Conservation (phyloP, 768 basidiomycete species). For the Boletus huronensis region DNA sequence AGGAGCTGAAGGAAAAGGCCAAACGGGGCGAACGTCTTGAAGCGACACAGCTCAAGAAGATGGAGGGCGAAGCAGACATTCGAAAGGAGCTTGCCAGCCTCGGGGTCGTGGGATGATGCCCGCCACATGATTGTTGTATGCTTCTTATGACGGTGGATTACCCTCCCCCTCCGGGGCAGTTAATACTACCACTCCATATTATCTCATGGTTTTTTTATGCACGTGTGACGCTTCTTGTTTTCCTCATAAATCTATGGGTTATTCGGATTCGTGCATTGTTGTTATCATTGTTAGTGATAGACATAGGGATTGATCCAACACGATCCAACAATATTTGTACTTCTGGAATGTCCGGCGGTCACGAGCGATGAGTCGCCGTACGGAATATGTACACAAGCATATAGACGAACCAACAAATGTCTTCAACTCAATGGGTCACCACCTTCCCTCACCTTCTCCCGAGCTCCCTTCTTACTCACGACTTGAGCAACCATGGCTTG, state of each 20-base stretch:
- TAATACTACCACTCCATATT: background rate
- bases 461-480: constrained; percentile 22
- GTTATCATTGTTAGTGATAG: too few relatives aligned
- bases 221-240: background rate
- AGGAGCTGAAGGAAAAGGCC: constrained; percentile 92
- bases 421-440: background rate
- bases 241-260: constrained; percentile 7
- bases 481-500: constrained; percentile 70
- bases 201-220: background rate
- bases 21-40: constrained; percentile 89
- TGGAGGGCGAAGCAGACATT: constrained; percentile 86
- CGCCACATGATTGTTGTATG: background rate
- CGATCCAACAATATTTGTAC: background rate
- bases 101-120: constrained; percentile 18
- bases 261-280: background rate
- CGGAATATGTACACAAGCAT: background rate
- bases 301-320: background rate
- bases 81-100: constrained; percentile 65
- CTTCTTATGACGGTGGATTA: background rate
- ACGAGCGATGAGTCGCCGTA: background rate
- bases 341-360: background rate
- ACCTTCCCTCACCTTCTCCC: background rate
- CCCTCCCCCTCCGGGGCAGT: background rate
- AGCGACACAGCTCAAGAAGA: constrained; percentile 95
- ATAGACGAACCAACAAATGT: background rate